phyloP scores from a whole-genome alignment of 768 basidiomycete species.

The Cubamyces sp. region DNA sequence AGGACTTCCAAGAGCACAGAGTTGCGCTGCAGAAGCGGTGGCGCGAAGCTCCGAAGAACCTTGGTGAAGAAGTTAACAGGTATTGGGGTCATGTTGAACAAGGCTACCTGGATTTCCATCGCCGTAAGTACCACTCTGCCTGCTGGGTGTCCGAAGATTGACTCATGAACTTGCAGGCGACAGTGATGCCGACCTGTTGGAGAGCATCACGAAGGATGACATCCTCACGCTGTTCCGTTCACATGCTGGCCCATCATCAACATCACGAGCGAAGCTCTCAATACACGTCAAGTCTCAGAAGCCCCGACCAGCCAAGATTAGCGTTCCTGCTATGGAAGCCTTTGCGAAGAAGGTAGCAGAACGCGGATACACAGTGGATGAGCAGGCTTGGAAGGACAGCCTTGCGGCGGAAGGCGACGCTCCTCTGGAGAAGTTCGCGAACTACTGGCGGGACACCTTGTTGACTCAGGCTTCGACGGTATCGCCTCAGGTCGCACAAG shows the following conservation, averaged over 20 bases:
- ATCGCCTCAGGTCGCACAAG: slow-evolving; percentile 44
- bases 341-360: slow-evolving; percentile 59
- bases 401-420: slow-evolving; percentile 59
- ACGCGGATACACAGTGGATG: slow-evolving; percentile 52
- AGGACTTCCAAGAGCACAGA: slow-evolving; percentile 81
- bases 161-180: slow-evolving; percentile 50
- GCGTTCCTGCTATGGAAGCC: slow-evolving; percentile 61
- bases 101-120: slow-evolving; percentile 85
- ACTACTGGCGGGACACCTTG: slow-evolving; percentile 59
- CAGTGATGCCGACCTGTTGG: slow-evolving; percentile 70
- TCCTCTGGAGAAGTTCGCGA: slow-evolving; percentile 58
- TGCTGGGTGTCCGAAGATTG: not conserved
- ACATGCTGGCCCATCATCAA: slow-evolving; percentile 70
- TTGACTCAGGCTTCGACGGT: slow-evolving; percentile 42
- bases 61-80: slow-evolving; percentile 74
- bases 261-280: slow-evolving; percentile 79
- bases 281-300: slow-evolving; percentile 80
- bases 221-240: slow-evolving; percentile 70
- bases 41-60: slow-evolving; percentile 87
- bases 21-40: slow-evolving; percentile 76
- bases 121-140: slow-evolving; percentile 56
- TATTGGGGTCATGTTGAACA: slow-evolving; percentile 75
- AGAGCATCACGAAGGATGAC: slow-evolving; percentile 72
- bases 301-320: slow-evolving; percentile 61
- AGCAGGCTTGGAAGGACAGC: slow-evolving; percentile 53